phyloP scores from a whole-genome alignment of 2,329 filamentous ascomycete species.

The Aspergillus phoenicis region DNA sequence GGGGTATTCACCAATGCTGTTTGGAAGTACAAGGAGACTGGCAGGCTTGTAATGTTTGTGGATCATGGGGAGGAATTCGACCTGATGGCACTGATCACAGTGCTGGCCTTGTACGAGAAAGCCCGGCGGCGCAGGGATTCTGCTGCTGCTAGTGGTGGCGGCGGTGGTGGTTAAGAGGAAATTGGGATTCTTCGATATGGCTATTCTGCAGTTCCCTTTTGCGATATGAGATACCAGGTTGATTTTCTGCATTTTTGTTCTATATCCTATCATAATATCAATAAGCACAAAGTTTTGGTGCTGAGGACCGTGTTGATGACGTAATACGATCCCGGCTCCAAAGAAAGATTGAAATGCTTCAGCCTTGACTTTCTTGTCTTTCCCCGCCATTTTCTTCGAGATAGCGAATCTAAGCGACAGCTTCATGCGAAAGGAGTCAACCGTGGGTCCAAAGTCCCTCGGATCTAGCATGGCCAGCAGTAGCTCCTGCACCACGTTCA shows the following conservation, averaged over 20 bases:
- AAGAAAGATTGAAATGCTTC: no score
- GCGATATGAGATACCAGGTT: neutral
- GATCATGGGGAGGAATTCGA: slow-evolving; percentile 33
- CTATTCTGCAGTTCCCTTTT: neutral
- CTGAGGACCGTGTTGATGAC: no score
- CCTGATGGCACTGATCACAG: slow-evolving; percentile 33
- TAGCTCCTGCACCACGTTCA: neutral
- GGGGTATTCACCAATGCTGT: slow-evolving; percentile 36
- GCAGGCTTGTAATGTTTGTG: slow-evolving; percentile 34
- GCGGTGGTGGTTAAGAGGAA: slow-evolving; percentile 16
- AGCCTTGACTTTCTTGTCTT: no score
- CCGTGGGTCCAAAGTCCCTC: neutral
- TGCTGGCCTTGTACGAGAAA: slow-evolving; percentile 31
- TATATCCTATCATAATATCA: neutral
- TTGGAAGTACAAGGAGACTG: slow-evolving; percentile 34
- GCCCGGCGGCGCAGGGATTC: slow-evolving; percentile 21
- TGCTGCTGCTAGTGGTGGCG: slow-evolving; percentile 8
- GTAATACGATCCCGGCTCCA: no score
- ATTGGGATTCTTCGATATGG: neutral
- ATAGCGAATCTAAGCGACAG: neutral
- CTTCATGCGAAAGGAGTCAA: neutral
- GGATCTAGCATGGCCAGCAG: neutral
- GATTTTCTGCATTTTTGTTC: neutral
- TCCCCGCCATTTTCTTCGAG: neutral
- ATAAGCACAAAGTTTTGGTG: no score